Evolutionary conservation across 1,284 basidiomycete species (phyloP).

Genomic region (Porphyrellus sp.): DNA sequence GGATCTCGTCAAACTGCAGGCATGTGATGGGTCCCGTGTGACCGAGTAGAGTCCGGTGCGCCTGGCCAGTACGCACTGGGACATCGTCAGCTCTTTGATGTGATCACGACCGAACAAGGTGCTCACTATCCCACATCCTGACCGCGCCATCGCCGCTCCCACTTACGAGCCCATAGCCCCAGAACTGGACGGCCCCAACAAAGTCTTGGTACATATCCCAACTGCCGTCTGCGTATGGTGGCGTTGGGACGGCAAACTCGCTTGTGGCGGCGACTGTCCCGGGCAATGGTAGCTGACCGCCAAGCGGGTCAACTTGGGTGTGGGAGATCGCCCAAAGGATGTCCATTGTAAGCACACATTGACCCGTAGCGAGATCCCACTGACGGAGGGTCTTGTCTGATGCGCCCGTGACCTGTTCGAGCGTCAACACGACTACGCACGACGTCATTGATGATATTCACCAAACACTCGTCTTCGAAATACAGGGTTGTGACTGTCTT

Average conservation of each 20-base stretch:
- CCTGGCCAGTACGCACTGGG: conserved; percentile 95
- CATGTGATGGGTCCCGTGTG: conserved; percentile 94
- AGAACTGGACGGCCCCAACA: conserved; percentile 96
- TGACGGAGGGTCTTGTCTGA: conserved; percentile 98
- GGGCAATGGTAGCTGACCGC: conserved; percentile 47
- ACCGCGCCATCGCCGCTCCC: conserved; percentile 97
- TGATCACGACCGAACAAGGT: background rate
- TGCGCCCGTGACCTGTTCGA: conserved; percentile 85
- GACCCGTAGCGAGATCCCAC: conserved; percentile 96
- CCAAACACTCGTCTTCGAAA: conserved; percentile 92
- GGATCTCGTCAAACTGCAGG: conserved; percentile 95
- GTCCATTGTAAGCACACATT: conserved; percentile 99
- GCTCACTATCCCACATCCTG: conserved; percentile 98
- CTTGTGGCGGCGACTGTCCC: conserved; percentile 57
- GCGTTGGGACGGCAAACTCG: conserved; percentile 78
- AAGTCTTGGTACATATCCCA: conserved; percentile 98
- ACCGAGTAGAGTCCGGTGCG: conserved; percentile 89
- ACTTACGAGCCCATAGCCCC: conserved; percentile 96
- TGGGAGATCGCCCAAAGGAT: conserved; percentile 99
- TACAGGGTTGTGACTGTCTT: conserved; percentile 91
- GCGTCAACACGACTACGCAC: conserved; percentile 9
- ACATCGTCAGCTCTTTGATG: conserved; percentile 9
- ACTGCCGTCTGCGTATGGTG: conserved; percentile 85
- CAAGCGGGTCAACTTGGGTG: conserved; percentile 55
- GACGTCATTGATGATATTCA: conserved; percentile 38